phyloP scores from a whole-genome alignment of 176 grass and related monocot genomes.

The Phyllostachys edulis region DNA sequence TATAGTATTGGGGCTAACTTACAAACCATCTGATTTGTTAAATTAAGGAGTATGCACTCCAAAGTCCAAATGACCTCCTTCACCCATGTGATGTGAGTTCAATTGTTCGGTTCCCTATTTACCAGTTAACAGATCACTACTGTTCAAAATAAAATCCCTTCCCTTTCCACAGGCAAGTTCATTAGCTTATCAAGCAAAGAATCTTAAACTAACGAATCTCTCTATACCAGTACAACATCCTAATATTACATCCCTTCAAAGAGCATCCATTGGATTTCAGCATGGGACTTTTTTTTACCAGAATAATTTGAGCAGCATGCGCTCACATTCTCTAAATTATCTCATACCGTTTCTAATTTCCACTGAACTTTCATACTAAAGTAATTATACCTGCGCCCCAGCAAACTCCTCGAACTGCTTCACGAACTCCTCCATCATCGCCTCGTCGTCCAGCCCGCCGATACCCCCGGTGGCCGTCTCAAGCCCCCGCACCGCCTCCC shows the following conservation, averaged over 20 bases:
- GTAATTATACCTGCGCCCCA: conserved; percentile 61
- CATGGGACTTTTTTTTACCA: neutral
- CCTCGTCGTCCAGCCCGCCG: conserved; percentile 53
- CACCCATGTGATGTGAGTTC: neutral
- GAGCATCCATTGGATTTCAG: neutral
- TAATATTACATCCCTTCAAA: neutral
- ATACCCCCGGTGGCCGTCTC: conserved; percentile 69
- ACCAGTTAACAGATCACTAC: neutral
- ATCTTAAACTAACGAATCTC: neutral
- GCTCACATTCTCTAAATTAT: neutral
- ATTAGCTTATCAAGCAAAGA: neutral
- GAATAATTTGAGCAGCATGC: neutral
- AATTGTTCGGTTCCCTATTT: neutral
- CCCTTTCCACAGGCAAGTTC: neutral
- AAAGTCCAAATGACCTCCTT: neutral
- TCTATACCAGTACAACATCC: neutral
- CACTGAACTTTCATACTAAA: neutral
- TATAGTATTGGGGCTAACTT: neutral
- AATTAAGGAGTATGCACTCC: neutral
- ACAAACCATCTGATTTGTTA: neutral
- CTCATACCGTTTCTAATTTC: neutral
- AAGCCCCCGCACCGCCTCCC: conserved; percentile 76
- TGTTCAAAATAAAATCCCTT: neutral
- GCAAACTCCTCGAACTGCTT: conserved; percentile 99
- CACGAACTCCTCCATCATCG: conserved; percentile 97